These are phyloP conservation scores for Kondoa subrosea DNA, from an alignment of 768 basidiomycete genomes.

Conservation along the genomic window DNA sequence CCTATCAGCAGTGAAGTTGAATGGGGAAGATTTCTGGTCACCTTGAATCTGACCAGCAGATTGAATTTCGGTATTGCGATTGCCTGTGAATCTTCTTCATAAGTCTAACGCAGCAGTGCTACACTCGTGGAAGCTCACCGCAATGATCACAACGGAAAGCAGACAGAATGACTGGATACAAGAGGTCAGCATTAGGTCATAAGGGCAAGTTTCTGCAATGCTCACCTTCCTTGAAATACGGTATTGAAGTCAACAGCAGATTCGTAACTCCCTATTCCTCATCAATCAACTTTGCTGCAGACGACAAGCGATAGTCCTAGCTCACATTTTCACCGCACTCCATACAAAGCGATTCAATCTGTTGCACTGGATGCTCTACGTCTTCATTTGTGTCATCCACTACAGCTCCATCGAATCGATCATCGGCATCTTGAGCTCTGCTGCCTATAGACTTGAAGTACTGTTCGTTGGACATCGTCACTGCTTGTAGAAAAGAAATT, in stretches of 20 bases:
- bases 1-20: neutral
- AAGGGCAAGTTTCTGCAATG: neutral
- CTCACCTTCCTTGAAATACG: conserved; percentile 61
- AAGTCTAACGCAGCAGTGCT: no score
- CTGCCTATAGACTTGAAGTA: neutral
- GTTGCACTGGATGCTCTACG: conserved; percentile 51
- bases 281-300: neutral
- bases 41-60: conserved; percentile 72
- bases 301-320: conserved; percentile 2
- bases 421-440: neutral
- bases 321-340: conserved; percentile 73
- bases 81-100: conserved; percentile 18
- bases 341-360: conserved; percentile 88
- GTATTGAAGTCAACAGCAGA: conserved; percentile 78
- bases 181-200: neutral
- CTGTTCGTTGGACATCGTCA: neutral
- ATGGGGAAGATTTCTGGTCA: conserved; percentile 33
- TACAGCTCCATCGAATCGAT: neutral
- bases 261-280: conserved; percentile 63
- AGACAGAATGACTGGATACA: conserved; percentile 59
- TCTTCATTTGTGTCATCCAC: conserved; percentile 34
- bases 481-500: neutral
- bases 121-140: conserved; percentile 39
- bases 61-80: conserved; percentile 79
- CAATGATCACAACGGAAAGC: conserved; percentile 93